Percentiles rank a stretch among this genome's conserved stretches.
These are phyloP conservation scores for Malus fusca DNA, from an alignment of 306 rosid species.

Conservation along the genomic window DNA sequence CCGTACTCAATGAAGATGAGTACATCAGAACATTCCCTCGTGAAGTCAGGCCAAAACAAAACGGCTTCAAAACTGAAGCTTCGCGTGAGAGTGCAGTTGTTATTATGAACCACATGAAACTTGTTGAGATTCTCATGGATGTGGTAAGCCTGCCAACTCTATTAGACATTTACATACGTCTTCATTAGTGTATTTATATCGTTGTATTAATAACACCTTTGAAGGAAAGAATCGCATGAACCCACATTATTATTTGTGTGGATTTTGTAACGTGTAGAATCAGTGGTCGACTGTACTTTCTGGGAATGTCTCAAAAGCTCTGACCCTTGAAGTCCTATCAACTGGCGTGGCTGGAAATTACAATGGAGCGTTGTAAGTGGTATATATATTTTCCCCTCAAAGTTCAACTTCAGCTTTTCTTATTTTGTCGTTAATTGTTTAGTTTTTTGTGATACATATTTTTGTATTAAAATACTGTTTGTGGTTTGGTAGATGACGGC, in stretches of 20 bases:
- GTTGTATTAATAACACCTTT: not conserved
- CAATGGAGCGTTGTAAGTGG: slow-evolving; percentile 99
- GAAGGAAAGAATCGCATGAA: not conserved
- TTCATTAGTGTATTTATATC: no score
- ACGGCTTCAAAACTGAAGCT: slow-evolving; percentile 67
- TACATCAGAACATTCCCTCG: slow-evolving; percentile 69
- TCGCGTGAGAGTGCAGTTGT: slow-evolving; percentile 74
- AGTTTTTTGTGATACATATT: not conserved
- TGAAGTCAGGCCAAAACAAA: slow-evolving; percentile 56
- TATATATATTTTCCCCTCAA: slow-evolving; percentile 2
- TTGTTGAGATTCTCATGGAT: slow-evolving; percentile 95
- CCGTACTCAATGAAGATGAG: slow-evolving; percentile 69
- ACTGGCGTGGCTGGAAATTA: slow-evolving; percentile 96
- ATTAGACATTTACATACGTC: no score
- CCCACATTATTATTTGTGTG: not conserved
- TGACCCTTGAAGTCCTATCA: slow-evolving; percentile 77
- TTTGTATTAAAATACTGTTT: not conserved
- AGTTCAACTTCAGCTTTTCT: not conserved
- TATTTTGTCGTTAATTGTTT: not conserved
- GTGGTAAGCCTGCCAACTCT: slow-evolving; percentile 32
- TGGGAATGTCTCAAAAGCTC: slow-evolving; percentile 82
- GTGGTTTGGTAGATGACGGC: slow-evolving; percentile 60
- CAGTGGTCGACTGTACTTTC: slow-evolving; percentile 86
- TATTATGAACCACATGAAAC: slow-evolving; percentile 78
- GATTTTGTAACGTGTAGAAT: slow-evolving; percentile 28